These are phyloP conservation scores for Boletus barrowsii DNA, from an alignment of 768 basidiomycete genomes.

Conservation along the genomic window DNA sequence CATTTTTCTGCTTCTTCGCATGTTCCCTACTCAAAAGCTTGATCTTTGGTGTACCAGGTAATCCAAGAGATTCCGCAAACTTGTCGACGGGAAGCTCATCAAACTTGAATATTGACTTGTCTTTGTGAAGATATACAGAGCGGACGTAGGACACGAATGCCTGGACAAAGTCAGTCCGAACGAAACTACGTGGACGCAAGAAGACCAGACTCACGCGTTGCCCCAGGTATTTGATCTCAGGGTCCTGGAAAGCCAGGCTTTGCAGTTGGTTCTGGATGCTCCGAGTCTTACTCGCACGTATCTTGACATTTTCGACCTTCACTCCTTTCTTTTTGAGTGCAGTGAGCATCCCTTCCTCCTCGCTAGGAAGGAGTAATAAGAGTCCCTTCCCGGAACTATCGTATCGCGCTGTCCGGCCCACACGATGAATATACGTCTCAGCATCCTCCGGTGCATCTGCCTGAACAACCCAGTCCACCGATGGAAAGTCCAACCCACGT, in stretches of 20 bases:
- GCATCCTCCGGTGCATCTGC: conserved; percentile 96
- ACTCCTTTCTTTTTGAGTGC: conserved; percentile 73
- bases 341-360: conserved; percentile 86
- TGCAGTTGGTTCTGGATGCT: conserved; percentile 86
- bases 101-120: conserved; percentile 90
- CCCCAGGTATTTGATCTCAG: conserved; percentile 95
- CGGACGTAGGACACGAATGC: conserved; percentile 95
- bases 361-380: conserved; percentile 81
- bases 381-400: conserved; percentile 86
- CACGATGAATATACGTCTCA: conserved; percentile 96
- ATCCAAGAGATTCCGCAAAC: conserved; percentile 85
- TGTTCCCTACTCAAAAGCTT: conserved; percentile 73
- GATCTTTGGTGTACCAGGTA: conserved; percentile 94
- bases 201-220: conserved; percentile 63
- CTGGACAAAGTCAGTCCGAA: conserved; percentile 37
- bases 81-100: conserved; percentile 76
- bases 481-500: conserved; percentile 93
- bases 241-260: conserved; percentile 89
- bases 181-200: background rate
- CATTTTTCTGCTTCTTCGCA: conserved; percentile 77
- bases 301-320: conserved; percentile 76
- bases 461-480: conserved; percentile 96
- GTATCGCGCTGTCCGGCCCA: conserved; percentile 93
- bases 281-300: conserved; percentile 82
- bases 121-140: conserved; percentile 88